Evolutionary conservation across 1,139 yeast species (phyloP).

Genomic region (Scheffersomyces segobiensis): DNA sequence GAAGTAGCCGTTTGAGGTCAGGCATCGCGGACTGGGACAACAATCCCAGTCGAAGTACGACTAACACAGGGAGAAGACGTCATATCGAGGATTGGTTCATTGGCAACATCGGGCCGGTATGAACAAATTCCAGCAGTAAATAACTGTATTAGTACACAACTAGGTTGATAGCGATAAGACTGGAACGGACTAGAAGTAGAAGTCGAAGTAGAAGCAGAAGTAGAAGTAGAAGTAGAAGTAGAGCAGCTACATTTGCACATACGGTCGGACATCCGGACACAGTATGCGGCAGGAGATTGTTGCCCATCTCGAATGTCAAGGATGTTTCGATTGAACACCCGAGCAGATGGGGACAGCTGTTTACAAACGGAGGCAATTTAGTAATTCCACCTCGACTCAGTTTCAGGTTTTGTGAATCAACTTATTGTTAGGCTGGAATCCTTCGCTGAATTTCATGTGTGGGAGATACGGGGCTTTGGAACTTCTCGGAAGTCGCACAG

Average conservation of each 20-base stretch:
- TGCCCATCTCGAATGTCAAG: background rate
- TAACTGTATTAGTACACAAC: background rate
- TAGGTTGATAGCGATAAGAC: background rate
- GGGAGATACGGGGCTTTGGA: background rate
- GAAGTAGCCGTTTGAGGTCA: background rate
- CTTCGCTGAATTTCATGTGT: constrained; percentile 3
- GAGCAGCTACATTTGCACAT: too few species aligned
- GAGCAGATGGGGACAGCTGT: background rate
- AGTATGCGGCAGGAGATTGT: background rate
- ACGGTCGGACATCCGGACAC: too few species aligned
- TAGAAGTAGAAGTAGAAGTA: background rate
- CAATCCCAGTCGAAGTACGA: background rate
- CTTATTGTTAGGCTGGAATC: background rate
- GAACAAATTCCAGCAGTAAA: background rate
- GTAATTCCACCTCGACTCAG: background rate
- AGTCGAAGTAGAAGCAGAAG: too few species aligned
- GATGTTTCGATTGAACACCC: background rate
- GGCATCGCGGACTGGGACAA: background rate
- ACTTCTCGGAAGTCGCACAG: background rate
- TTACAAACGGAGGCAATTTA: background rate
- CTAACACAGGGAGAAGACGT: background rate
- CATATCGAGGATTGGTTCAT: background rate
- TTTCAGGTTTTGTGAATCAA: background rate
- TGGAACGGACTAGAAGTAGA: background rate
- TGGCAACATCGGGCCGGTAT: background rate